Evolutionary conservation across 805 yeast genomes (phyloP), one percentile per base, ranked within the genome.

Genomic region (Wickerhamomyces ciferrii): DNA sequence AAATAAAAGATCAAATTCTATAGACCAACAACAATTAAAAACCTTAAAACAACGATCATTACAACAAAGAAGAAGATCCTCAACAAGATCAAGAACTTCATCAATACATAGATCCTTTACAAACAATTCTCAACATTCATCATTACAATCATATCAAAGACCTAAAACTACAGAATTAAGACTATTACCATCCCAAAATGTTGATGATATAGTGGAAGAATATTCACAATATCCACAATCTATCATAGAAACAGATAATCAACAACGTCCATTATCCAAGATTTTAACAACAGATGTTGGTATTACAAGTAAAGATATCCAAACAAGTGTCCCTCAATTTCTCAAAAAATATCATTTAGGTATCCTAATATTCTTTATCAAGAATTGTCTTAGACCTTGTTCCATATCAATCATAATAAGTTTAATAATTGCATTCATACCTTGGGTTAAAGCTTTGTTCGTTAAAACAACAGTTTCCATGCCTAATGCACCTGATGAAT

Each of bases 401-500:
- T 83, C 95, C 1, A 51, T 86, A 7, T 71, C 92, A 1, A 74
- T 88, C n/a, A 71, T 89, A 11, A 47, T 82, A 0, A 76, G 90
- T 2, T 69, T 90, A 25, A 70, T 75, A 1, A 71, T 87, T 29
- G 78, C 91, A 13, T 82, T 91, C 84, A 74, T 91, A 15, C 96
- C 96, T 1, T 91, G 96, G 74, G 69, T 84, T 4, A 80, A 82
- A 50, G 84, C 89, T 0, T 67, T 84, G 18, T 87, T 87, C 59
- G 82, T 80, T 9, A 56, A 55, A 2, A 75, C 77, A 11, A 58
- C 63, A 18, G 66, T 63, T 17, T 65, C 72, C 48, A 72, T 90
- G 23, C 83, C 78, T 14, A 57, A 75, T 45, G 96, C 96, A 0
- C 97, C 97, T 0, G 97, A 90, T 63, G 72, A 74, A 2, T 71